A percentile compares a stretch with the other conserved stretches of the same genome.
Conservation (phyloP, 1,139 yeast genomes). For the Candida sanyaensis region DNA sequence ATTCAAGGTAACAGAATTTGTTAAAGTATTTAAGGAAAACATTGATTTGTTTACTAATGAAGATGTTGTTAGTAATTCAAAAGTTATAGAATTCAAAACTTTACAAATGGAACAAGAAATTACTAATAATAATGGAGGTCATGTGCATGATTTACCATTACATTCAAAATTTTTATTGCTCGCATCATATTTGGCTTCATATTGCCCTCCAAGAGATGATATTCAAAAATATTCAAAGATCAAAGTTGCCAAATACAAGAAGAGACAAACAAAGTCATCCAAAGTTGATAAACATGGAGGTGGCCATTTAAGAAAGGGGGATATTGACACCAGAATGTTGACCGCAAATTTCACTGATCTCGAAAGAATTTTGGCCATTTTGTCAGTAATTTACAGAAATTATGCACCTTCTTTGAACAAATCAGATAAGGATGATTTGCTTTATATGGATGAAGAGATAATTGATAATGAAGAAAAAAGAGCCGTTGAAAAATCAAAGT, state of each 20-base stretch:
- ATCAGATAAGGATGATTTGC: constrained; percentile 26
- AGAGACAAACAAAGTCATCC: constrained; percentile 22
- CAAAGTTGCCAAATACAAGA: constrained; percentile 47
- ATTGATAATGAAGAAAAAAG: constrained; percentile 30
- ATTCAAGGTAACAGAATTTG: constrained; percentile 37
- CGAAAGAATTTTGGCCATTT: constrained; percentile 67
- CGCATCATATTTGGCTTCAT: constrained; percentile 74
- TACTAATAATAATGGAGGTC: constrained; percentile 11
- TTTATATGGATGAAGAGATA: constrained; percentile 30
- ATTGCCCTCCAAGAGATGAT: constrained; percentile 60
- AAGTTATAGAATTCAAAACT: constrained; percentile 28
- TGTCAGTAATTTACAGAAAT: constrained; percentile 56
- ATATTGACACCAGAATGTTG: constrained; percentile 53
- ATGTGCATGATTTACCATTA: constrained; percentile 46
- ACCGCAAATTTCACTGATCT: constrained; percentile 66
- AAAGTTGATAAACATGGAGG: constrained; percentile 24
- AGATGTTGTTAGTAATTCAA: constrained; percentile 36
- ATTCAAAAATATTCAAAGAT: constrained; percentile 60
- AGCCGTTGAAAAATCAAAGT: constrained; percentile 33
- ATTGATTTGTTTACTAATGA: constrained; percentile 42
- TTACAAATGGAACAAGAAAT: constrained; percentile 21
- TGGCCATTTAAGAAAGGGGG: constrained; percentile 44
- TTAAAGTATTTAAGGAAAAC: constrained; percentile 48
- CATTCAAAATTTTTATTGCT: constrained; percentile 62
- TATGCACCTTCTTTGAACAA: constrained; percentile 33